Conservation (phyloP, 805 yeast genomes). For the Yarrowia sp. region DNA sequence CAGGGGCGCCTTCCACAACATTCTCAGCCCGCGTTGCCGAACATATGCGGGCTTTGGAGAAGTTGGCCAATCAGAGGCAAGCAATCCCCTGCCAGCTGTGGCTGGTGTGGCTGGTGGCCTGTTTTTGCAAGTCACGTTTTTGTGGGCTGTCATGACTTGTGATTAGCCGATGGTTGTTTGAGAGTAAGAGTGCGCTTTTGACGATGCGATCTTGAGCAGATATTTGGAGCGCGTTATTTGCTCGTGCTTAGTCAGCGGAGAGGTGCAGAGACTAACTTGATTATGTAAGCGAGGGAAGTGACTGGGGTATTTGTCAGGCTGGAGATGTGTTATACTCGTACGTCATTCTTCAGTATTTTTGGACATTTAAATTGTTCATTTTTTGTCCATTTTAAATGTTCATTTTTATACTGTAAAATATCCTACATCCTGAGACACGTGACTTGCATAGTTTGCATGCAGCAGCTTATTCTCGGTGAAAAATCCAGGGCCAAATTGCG, state of each 20-base stretch:
- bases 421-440: too few species aligned
- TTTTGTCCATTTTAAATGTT: background rate
- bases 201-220: background rate
- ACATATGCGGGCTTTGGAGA: background rate
- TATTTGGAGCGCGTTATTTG: background rate
- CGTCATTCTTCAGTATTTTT: too few species aligned
- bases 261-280: too few species aligned
- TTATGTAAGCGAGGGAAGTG: too few species aligned
- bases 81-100: constrained; percentile 5
- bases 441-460: constrained; percentile 13
- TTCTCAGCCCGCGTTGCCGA: constrained; percentile 15
- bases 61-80: background rate
- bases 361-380: too few species aligned
- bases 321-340: too few species aligned
- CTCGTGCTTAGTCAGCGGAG: background rate
- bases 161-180: background rate
- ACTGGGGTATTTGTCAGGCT: too few species aligned
- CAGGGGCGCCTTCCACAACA: constrained; percentile 10
- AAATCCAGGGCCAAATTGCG: constrained; percentile 1
- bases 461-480: constrained; percentile 6
- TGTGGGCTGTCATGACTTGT: background rate
- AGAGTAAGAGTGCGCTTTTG: background rate
- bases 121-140: background rate
- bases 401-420: too few species aligned
- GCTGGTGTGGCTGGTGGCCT: constrained; percentile 23